These are phyloP conservation scores for Penicillium odoratum DNA, from an alignment of 495 filamentous ascomycete species.

Conservation along the genomic window DNA sequence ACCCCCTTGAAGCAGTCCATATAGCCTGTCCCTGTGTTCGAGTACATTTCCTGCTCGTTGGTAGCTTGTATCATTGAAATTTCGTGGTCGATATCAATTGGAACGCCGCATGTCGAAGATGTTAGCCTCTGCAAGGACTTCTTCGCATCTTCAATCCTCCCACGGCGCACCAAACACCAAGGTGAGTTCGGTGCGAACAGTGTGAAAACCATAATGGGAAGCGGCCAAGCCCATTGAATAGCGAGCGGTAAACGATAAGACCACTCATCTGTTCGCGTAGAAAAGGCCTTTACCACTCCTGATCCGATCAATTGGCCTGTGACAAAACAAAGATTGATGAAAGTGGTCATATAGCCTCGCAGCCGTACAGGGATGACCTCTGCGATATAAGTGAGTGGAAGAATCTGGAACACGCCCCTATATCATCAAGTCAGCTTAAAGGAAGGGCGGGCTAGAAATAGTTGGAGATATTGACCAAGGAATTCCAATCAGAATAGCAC, in stretches of 20 bases:
- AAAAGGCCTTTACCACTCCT: slow-evolving; percentile 67
- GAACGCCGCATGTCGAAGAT: slow-evolving; percentile 50
- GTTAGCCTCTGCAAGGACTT: slow-evolving; percentile 65
- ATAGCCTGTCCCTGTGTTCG: slow-evolving; percentile 60
- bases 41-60: slow-evolving; percentile 68
- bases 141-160: slow-evolving; percentile 66
- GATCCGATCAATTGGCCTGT: slow-evolving; percentile 73
- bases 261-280: slow-evolving; percentile 59
- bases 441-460: background rate
- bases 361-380: slow-evolving; percentile 74
- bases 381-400: slow-evolving; percentile 76
- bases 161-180: slow-evolving; percentile 81
- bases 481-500: slow-evolving; percentile 66
- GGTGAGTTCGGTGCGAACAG: slow-evolving; percentile 73
- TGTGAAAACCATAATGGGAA: slow-evolving; percentile 70
- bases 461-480: no score
- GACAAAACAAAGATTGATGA: slow-evolving; percentile 81
- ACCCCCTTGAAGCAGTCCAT: slow-evolving; percentile 73
- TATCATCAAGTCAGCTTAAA: background rate
- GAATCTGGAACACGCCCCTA: slow-evolving; percentile 80
- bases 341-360: slow-evolving; percentile 72
- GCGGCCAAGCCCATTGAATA: slow-evolving; percentile 83
- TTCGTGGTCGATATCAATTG: slow-evolving; percentile 67
- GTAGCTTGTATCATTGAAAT: slow-evolving; percentile 82
- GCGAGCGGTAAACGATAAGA: slow-evolving; percentile 69